Conservation (phyloP, 106 monocot species). For the Allium sativum region DNA sequence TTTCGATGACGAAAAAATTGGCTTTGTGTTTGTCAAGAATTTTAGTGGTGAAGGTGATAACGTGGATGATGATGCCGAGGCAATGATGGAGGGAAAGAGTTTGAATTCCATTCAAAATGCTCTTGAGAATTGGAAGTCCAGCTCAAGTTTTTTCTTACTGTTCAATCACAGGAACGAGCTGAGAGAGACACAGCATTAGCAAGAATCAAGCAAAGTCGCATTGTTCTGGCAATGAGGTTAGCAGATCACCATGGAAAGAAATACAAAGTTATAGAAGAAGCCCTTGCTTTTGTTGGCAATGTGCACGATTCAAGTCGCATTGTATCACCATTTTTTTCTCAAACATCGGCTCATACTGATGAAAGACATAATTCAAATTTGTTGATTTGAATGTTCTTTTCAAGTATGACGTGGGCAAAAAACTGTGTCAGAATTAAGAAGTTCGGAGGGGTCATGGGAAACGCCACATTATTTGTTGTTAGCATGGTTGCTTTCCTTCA, state of each 20-base stretch:
- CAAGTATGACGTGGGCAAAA: conserved; percentile 43
- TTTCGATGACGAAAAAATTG: conserved; percentile 6
- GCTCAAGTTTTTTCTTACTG: conserved; percentile 60
- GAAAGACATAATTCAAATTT: conserved; percentile 6
- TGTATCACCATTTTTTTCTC: conserved; percentile 30
- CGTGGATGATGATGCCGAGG: conserved; percentile 6
- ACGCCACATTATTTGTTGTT: conserved; percentile 72
- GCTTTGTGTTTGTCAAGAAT: conserved; percentile 20
- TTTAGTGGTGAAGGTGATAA: conserved; percentile 10
- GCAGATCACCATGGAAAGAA: conserved; percentile 80
- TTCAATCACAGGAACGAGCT: conserved; percentile 77
- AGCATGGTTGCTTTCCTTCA: conserved; percentile 75
- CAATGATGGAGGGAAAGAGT: conserved; percentile 47
- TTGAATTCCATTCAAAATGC: conserved; percentile 44
- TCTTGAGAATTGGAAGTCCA: conserved; percentile 67
- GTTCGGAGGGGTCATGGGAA: conserved; percentile 47
- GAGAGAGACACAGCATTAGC: conserved; percentile 83
- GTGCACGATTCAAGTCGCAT: conserved; percentile 28
- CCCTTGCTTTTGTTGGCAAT: conserved; percentile 68
- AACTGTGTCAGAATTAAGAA: conserved; percentile 28
- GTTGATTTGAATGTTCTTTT: conserved; percentile 38
- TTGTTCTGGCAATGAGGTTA: conserved; percentile 75
- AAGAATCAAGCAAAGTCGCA: conserved; percentile 77
- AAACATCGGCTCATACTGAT: too few species aligned
- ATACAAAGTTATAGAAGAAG: conserved; percentile 88